These are phyloP conservation scores for Salix arbutifolia DNA, from an alignment of 345 rosid species.

Conservation along the genomic window DNA sequence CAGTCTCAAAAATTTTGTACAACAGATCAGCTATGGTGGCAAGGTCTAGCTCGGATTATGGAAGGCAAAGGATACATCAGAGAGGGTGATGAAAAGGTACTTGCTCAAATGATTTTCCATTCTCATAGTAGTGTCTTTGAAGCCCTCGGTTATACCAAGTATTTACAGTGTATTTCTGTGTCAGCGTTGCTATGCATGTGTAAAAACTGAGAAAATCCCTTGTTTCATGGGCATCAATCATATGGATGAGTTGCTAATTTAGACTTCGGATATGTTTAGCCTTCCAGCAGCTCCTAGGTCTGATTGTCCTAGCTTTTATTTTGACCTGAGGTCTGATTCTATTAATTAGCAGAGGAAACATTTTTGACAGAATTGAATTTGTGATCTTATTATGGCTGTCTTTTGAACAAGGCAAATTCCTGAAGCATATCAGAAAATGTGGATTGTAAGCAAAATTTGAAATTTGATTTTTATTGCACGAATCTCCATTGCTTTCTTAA, in stretches of 20 bases:
- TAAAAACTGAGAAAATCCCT: too few species aligned
- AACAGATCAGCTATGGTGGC: conserved; percentile 74
- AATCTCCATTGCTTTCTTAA: background rate
- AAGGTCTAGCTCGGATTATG: conserved; percentile 76
- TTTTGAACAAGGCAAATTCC: background rate
- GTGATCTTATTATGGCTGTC: background rate
- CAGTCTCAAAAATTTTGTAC: conserved; percentile 56
- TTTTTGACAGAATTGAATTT: background rate
- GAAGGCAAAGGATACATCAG: conserved; percentile 67
- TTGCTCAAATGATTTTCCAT: background rate
- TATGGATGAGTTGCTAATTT: too few species aligned
- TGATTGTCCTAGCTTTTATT: too few species aligned
- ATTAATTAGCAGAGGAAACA: too few species aligned
- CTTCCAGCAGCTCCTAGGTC: too few species aligned
- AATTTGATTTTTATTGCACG: background rate
- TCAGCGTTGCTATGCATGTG: too few species aligned
- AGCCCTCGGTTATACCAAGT: background rate
- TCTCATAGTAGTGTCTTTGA: background rate
- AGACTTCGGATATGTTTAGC: too few species aligned
- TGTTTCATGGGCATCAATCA: too few species aligned
- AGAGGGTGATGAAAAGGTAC: conserved; percentile 63
- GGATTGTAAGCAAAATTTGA: background rate
- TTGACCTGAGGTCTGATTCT: too few species aligned
- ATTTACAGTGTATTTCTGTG: too few species aligned
- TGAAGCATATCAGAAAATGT: background rate